Evolutionary conservation across 371 early-diverging fungal genomes (phyloP).

Genomic region (Fennellomyces sp.): DNA sequence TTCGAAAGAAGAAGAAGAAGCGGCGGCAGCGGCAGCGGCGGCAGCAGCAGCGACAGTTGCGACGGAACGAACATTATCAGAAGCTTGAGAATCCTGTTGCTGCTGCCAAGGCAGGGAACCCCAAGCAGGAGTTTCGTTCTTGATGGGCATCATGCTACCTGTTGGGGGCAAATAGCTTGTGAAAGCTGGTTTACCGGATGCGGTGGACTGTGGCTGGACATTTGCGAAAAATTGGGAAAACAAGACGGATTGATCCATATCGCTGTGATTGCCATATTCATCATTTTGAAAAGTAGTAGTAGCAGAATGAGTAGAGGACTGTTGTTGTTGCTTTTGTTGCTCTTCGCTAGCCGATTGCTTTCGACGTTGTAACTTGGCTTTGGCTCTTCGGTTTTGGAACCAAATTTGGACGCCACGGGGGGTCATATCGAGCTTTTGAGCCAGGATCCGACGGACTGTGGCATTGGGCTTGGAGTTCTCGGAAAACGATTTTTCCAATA

Average conservation of each 20-base stretch:
- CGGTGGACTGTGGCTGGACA: constrained; percentile 6
- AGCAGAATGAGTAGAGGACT: not conserved
- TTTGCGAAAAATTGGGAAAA: constrained; percentile 43
- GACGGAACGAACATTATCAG: constrained; percentile 27
- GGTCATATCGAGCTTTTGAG: constrained; percentile 82
- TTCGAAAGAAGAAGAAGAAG: constrained; percentile 11
- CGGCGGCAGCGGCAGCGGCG: constrained; percentile 30
- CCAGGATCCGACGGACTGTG: constrained; percentile 66
- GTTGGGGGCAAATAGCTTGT: constrained; percentile 22
- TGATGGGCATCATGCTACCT: not conserved
- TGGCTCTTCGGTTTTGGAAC: constrained; percentile 98
- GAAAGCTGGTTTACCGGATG: constrained; percentile 16
- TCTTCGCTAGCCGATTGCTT: constrained; percentile 15
- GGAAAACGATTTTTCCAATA: constrained; percentile 69
- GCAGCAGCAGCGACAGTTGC: constrained; percentile 28
- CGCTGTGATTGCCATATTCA: not conserved
- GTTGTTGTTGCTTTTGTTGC: not conserved
- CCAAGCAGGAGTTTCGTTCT: constrained; percentile 1
- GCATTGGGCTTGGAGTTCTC: constrained; percentile 76
- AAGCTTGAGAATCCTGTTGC: not conserved
- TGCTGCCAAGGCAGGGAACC: constrained; percentile 15
- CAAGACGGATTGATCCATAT: constrained; percentile 25
- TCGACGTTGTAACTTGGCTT: constrained; percentile 50
- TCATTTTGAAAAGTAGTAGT: not conserved
- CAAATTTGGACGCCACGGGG: constrained; percentile 93